phyloP scores from a whole-genome alignment of 2,329 filamentous ascomycete genomes.

The Cucurbitaria berberidis region DNA sequence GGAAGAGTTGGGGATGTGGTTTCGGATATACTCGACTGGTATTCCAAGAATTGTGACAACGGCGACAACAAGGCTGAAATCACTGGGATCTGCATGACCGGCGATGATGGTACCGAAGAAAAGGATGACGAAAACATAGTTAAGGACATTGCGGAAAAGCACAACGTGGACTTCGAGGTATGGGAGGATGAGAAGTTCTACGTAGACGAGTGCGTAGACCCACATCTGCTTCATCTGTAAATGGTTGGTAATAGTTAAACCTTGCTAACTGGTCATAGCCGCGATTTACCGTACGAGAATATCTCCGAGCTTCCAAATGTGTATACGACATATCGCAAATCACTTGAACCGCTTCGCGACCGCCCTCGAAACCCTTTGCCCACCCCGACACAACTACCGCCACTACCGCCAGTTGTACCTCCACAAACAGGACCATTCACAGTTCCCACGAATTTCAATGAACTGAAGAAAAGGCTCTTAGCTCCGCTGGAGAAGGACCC shows the following conservation, averaged over 20 bases:
- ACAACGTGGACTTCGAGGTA: conserved; percentile 65
- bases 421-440: conserved; percentile 67
- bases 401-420: conserved; percentile 64
- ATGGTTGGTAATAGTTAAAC: not conserved
- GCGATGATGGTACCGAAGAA: conserved; percentile 74
- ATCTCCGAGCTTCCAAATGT: conserved; percentile 71
- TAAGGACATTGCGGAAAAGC: conserved; percentile 58
- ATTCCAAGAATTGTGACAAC: conserved; percentile 25
- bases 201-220: conserved; percentile 71
- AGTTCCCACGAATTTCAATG: conserved; percentile 63
- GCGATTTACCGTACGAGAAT: conserved; percentile 66
- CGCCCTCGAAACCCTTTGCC: conserved; percentile 66
- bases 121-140: conserved; percentile 66
- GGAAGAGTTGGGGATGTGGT: conserved; percentile 68
- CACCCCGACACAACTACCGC: conserved; percentile 63
- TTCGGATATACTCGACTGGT: conserved; percentile 60
- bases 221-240: not conserved
- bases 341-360: conserved; percentile 71
- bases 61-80: conserved; percentile 54
- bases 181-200: conserved; percentile 81
- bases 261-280: conserved; percentile 54
- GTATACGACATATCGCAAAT: conserved; percentile 77
- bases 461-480: conserved; percentile 61
- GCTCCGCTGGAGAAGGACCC: conserved; percentile 61
- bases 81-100: conserved; percentile 74